Conservation (phyloP, 192 early-diverging fungal genomes). For the Rhizoclosmatium sp. region DNA sequence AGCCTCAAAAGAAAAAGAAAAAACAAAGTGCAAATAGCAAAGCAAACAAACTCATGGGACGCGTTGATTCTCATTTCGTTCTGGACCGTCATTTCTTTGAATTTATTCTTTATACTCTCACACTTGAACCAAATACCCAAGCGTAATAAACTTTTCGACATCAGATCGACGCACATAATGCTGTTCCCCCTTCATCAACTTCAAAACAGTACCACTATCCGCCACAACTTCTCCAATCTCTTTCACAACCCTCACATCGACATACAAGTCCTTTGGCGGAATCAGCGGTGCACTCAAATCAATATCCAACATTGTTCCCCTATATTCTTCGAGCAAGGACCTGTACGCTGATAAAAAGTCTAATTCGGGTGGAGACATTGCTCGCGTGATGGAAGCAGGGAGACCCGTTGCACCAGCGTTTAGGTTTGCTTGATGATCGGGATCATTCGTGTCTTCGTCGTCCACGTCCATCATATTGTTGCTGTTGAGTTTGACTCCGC, state of each 20-base stretch:
- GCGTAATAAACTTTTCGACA: slow-evolving; percentile 86
- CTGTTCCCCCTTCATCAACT: slow-evolving; percentile 81
- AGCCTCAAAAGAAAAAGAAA: too few species aligned
- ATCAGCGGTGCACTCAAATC: slow-evolving; percentile 80
- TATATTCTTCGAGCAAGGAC: slow-evolving; percentile 71
- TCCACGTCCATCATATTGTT: slow-evolving; percentile 33
- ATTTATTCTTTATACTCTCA: neutral
- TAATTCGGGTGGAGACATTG: slow-evolving; percentile 63
- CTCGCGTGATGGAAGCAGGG: slow-evolving; percentile 45
- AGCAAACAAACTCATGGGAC: too few species aligned
- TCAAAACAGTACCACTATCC: slow-evolving; percentile 78
- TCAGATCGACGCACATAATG: slow-evolving; percentile 87
- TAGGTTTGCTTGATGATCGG: neutral
- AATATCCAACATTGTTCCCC: slow-evolving; percentile 68
- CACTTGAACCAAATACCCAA: slow-evolving; percentile 85
- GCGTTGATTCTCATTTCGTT: too few species aligned
- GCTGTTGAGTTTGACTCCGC: neutral
- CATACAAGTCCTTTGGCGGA: slow-evolving; percentile 91
- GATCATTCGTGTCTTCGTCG: neutral
- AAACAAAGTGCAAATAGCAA: too few species aligned
- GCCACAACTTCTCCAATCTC: slow-evolving; percentile 93
- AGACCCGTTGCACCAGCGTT: slow-evolving; percentile 41
- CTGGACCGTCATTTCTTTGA: too few species aligned
- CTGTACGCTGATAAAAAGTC: slow-evolving; percentile 73
- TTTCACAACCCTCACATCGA: slow-evolving; percentile 87